Evolutionary conservation across 1,139 yeast species (phyloP).

Genomic region (Kurtzmaniella quercitrusa): DNA sequence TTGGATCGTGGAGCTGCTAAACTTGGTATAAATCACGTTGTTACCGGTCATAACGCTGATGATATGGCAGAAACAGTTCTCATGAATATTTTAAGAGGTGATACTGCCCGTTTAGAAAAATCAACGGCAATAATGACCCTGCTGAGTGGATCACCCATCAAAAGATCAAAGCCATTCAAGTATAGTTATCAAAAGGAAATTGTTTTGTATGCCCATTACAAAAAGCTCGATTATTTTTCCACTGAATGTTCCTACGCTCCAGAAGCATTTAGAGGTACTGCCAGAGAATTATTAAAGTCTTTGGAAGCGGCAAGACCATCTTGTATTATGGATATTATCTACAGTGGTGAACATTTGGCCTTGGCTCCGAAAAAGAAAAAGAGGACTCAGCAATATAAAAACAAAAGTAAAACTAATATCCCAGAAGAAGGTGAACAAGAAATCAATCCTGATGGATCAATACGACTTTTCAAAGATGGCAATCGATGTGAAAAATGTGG

Average conservation of each 20-base stretch:
- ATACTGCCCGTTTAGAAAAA: slow-evolving; percentile 83
- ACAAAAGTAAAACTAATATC: slow-evolving; percentile 16
- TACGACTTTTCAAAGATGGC: slow-evolving; percentile 54
- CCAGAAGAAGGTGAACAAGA: slow-evolving; percentile 36
- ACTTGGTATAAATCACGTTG: slow-evolving; percentile 82
- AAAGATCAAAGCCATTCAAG: slow-evolving; percentile 93
- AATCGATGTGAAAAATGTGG: slow-evolving; percentile 88
- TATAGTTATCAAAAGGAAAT: slow-evolving; percentile 96
- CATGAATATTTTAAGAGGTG: slow-evolving; percentile 95
- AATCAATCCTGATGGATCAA: slow-evolving; percentile 58
- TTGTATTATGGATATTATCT: slow-evolving; percentile 89
- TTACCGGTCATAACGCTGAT: slow-evolving; percentile 98
- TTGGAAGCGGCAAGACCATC: slow-evolving; percentile 89
- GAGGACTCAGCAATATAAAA: slow-evolving; percentile 26
- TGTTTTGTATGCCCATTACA: slow-evolving; percentile 94
- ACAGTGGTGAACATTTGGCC: slow-evolving; percentile 86
- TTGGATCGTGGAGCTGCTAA: slow-evolving; percentile 94
- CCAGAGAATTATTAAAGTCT: slow-evolving; percentile 85
- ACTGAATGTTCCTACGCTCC: slow-evolving; percentile 99
- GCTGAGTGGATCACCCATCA: slow-evolving; percentile 73
- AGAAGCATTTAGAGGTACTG: slow-evolving; percentile 97
- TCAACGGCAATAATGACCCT: slow-evolving; percentile 88
- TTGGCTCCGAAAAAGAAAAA: slow-evolving; percentile 53
- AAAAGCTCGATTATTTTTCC: slow-evolving; percentile 89
- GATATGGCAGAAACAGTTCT: slow-evolving; percentile 98